Base-by-base conservation (phyloP, 208 protist genomes). In the Leishmania guyanensis region DNA sequence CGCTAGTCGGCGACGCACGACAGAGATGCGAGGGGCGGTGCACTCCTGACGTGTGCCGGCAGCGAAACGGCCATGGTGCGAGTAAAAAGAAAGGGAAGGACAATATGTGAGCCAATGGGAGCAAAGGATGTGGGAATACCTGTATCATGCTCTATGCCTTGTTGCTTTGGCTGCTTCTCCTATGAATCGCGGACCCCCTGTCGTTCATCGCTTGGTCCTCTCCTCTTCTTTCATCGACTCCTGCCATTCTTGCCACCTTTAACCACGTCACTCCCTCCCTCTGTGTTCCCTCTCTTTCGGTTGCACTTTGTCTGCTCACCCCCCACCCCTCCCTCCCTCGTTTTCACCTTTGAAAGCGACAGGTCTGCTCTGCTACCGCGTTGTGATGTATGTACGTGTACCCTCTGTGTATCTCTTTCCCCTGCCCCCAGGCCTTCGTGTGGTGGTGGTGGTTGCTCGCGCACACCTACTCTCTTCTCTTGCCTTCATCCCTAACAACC, bases 1-100 rank as follows among this genome's bases (percentile, higher is more conserved):
- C 88, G 92, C 3, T 97, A 84, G 69, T 54, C 12, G 29, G 62
- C 14, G 29, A 68, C 39, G 62, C 29, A 20, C 29, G 29, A 16
- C 39, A 29, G 62, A 39, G 16, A 16, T 36, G 62, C 62, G 14
- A 10, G 62, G 53, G 26, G 62, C 62, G 12, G 22, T 39, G 17
- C 9, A 16, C 62, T 68, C 14, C 62, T 68, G 29, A 68, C 29
- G 29, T 20, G 62, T 36, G 60, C 53, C 78, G 43, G 69, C 56
- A 78, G 26, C 14, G 73, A 48, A 48, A 17, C 20, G 65, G 48
- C 1, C 14, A 48, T 10, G 36, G 65, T 70, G n/a, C 26, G 58
- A 10, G 29, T 8, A 68, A 12, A 39, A 68, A 39, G 10, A 20
- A 64, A 29, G 58, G 26, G 58, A 64, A 33, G 58, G 58, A 64